Conservation (phyloP, 371 early-diverging fungal genomes). For the Dichotomocladium elegans region DNA sequence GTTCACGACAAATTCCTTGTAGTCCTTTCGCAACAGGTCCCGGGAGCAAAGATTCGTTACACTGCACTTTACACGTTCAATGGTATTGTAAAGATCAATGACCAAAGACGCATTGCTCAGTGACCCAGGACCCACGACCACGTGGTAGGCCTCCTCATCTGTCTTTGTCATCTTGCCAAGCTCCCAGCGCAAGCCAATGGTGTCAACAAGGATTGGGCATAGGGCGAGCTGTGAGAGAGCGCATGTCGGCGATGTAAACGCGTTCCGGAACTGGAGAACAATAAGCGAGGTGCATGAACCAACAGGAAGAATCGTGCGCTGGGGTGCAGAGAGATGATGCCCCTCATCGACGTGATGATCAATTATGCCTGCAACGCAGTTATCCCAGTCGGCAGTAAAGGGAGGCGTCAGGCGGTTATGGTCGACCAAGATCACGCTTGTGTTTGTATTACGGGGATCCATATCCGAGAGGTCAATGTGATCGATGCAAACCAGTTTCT, state of each 20-base stretch:
- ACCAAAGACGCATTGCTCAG: not conserved
- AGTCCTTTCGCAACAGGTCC: conserved; percentile 74
- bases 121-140: conserved; percentile 11
- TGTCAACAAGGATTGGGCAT: conserved; percentile 71
- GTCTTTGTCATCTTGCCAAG: conserved; percentile 48
- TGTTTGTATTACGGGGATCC: conserved; percentile 12
- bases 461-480: conserved; percentile 11
- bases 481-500: conserved; percentile 26
- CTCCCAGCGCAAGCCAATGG: conserved; percentile 54
- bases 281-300: conserved; percentile 69
- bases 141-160: conserved; percentile 46
- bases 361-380: conserved; percentile 53
- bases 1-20: conserved; percentile 61
- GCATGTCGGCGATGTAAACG: not conserved
- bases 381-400: conserved; percentile 17
- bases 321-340: conserved; percentile 25
- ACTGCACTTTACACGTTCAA: conserved; percentile 55
- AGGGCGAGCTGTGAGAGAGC: conserved; percentile 30
- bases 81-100: conserved; percentile 32
- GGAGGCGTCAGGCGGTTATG: conserved; percentile 58
- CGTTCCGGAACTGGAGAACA: conserved; percentile 23
- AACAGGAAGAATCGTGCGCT: conserved; percentile 50
- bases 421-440: conserved; percentile 49
- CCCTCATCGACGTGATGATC: conserved; percentile 77
- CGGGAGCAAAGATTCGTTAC: conserved; percentile 43